Base-by-base conservation (phyloP, 768 basidiomycete species). In the Macrocybe gigantea region DNA sequence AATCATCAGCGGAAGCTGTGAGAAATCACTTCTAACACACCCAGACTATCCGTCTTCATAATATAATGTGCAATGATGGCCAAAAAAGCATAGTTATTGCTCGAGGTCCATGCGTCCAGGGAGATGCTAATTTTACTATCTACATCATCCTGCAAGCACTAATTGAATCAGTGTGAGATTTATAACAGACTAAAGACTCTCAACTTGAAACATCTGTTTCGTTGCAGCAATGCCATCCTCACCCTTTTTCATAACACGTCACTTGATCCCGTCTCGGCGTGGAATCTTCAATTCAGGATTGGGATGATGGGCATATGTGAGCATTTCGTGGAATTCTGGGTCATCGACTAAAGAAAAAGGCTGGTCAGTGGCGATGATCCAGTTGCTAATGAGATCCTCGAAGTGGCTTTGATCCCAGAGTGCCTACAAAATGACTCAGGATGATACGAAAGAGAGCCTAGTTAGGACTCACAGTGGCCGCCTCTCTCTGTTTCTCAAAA, bases 51-150 rank as follows among this genome's bases (percentile, higher is more conserved):
- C 2, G 59, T 44, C 31, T 61, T 61, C 1, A 38, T 61, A 2
- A 62, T 47, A 37, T 60, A 66, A 43, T 65, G 62, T 5, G 56
- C 60, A 33, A 66, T 55, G 33, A 66, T 61, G 2, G 59, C 62
- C 1, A 64, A 22, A 46, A 64, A 66, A 1, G 58, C 64, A 54
- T 59, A 57, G 9, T 56, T 42, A 48, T 67, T 67, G 32, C 52
- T 52, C 5, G 64, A 64, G 2, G 62, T 64, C 64, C 64, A 66
- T 22, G 58, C 52, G 44, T 66, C 60, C 5, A 64, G 55, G 0
- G 62, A 65, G 2, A 67, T 48, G 7, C 40, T 48, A 5, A 59
- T 49, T 35, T 59, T 53, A 6, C 49, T 48, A 10, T 49, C 34
- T 12, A 56, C 41, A 10, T 51, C 45, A 32, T 58, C 22, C 41